These are phyloP conservation scores for Purpureocillium takamizusanense DNA, from an alignment of 2,329 filamentous ascomycete genomes.

Conservation along the genomic window DNA sequence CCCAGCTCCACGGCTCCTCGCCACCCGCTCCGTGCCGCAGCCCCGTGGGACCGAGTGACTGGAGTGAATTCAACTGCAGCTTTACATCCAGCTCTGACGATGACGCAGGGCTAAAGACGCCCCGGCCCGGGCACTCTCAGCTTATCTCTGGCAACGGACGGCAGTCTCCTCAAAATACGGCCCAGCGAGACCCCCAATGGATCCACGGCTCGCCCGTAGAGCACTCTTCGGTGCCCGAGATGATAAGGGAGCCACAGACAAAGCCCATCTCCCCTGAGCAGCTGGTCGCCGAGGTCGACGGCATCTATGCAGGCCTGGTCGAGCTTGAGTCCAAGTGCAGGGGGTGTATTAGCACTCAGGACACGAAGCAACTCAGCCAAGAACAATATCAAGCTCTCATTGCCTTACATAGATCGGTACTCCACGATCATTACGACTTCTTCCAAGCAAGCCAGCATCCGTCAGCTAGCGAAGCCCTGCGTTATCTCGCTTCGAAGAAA, in stretches of 20 bases:
- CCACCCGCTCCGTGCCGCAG: slow-evolving; percentile 11
- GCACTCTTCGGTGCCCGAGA: slow-evolving; percentile 1
- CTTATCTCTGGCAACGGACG: too few relatives aligned
- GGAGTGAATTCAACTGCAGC: slow-evolving; percentile 12
- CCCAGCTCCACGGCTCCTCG: slow-evolving; percentile 8
- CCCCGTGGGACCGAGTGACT: slow-evolving; percentile 7
- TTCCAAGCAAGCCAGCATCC: slow-evolving; percentile 85
- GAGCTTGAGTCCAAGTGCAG: slow-evolving; percentile 87
- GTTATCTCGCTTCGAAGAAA: slow-evolving; percentile 67
- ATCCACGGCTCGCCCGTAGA: slow-evolving; percentile 2
- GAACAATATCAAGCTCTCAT: slow-evolving; percentile 83
- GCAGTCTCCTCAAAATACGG: background rate
- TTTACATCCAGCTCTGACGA: slow-evolving; percentile 7
- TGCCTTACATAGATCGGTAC: slow-evolving; percentile 66
- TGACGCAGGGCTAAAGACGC: too few relatives aligned
- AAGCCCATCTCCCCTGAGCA: slow-evolving; percentile 68
- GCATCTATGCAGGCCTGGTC: slow-evolving; percentile 72
- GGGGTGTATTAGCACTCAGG: slow-evolving; percentile 61
- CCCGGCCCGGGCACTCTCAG: too few relatives aligned
- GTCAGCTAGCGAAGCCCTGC: slow-evolving; percentile 58
- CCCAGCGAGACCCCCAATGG: slow-evolving; percentile 1
- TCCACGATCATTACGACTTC: slow-evolving; percentile 80
- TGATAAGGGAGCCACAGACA: slow-evolving; percentile 44
- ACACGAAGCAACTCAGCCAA: slow-evolving; percentile 36
- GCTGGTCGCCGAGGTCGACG: slow-evolving; percentile 71